phyloP scores from a whole-genome alignment of 2,329 filamentous ascomycete species.

The Diaporthe sp. region DNA sequence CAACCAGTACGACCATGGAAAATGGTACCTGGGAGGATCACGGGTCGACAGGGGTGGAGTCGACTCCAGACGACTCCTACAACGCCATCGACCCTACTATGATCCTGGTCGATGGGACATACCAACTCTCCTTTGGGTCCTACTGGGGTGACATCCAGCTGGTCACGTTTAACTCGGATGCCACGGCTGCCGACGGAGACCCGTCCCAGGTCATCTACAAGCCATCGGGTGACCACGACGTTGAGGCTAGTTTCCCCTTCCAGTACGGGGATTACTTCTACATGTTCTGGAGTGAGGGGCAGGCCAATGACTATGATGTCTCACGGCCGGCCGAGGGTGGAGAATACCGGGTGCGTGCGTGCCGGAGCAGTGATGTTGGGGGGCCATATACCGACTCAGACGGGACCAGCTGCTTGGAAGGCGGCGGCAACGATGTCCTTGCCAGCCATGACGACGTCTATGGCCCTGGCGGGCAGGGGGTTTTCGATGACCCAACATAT shows the following conservation, averaged over 20 bases:
- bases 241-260: conserved; percentile 68
- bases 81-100: conserved; percentile 67
- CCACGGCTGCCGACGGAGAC: conserved; percentile 41
- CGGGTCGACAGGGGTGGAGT: conserved; percentile 59
- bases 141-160: conserved; percentile 76
- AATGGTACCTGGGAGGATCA: conserved; percentile 61
- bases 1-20: conserved; percentile 45
- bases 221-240: conserved; percentile 58
- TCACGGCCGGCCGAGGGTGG: conserved; percentile 60
- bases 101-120: conserved; percentile 54
- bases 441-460: conserved; percentile 68
- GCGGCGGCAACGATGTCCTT: conserved; percentile 69
- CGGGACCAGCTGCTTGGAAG: conserved; percentile 63
- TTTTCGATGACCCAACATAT: conserved; percentile 60
- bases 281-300: conserved; percentile 70
- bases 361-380: conserved; percentile 62
- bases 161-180: conserved; percentile 56
- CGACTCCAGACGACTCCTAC: conserved; percentile 50
- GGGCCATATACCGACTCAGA: conserved; percentile 66
- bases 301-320: conserved; percentile 69
- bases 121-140: conserved; percentile 71
- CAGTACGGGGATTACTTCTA: conserved; percentile 69
- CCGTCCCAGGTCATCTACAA: conserved; percentile 63
- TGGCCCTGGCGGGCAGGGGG: conserved; percentile 71
- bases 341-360: conserved; percentile 76